These are phyloP conservation scores for Bacterosira constricta DNA, from an alignment of 108 stramenopile genomes.

Conservation along the genomic window DNA sequence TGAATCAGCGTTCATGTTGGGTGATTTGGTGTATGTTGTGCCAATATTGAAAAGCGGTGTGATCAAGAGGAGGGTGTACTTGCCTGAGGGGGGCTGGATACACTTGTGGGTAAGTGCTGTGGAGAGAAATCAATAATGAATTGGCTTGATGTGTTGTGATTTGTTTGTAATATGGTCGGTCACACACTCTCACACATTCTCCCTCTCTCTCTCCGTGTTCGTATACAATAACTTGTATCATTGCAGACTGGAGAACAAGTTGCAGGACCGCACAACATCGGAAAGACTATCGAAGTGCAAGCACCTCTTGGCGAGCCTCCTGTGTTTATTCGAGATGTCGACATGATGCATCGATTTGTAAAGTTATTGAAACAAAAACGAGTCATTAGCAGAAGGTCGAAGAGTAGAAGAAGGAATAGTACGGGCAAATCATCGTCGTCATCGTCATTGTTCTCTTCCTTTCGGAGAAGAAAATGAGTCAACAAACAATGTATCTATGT, in stretches of 20 bases:
- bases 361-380: constrained; percentile 9
- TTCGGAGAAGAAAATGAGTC: background rate
- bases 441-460: background rate
- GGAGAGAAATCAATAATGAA: background rate
- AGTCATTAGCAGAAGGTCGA: background rate
- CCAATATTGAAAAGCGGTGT: constrained; percentile 45
- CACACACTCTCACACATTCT: background rate
- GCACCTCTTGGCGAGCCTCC: constrained; percentile 43
- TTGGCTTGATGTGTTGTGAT: background rate
- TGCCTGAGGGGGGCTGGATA: constrained; percentile 43
- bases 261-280: background rate
- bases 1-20: constrained; percentile 42
- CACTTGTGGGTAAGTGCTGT: constrained; percentile 47
- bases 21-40: constrained; percentile 35
- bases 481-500: background rate
- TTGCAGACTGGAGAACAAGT: constrained; percentile 8
- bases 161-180: background rate
- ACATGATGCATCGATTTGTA: constrained; percentile 16
- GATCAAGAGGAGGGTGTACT: constrained; percentile 26
- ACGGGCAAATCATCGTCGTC: too few relatives aligned
- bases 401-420: background rate
- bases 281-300: constrained; percentile 17
- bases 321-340: constrained; percentile 32
- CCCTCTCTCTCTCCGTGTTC: too few relatives aligned
- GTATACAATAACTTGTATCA: too few relatives aligned